phyloP scores from a whole-genome alignment of 306 rosid species.

The Lotus japonicus region DNA sequence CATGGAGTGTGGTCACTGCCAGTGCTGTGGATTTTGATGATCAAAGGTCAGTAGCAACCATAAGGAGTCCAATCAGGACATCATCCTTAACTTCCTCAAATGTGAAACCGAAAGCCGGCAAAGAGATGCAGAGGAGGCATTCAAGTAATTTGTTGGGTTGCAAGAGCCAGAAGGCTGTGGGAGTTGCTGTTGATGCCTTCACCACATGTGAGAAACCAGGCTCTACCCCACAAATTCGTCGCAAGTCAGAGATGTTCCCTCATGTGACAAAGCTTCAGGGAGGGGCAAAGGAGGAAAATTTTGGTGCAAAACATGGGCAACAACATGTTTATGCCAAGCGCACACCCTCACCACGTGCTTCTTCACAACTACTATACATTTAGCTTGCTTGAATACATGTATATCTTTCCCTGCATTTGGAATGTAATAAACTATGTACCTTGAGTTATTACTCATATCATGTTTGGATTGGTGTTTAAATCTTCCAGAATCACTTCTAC shows the following conservation, averaged over 20 bases:
- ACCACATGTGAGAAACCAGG: conserved; percentile 30
- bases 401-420: background rate
- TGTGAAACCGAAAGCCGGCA: conserved; percentile 28
- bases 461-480: no score
- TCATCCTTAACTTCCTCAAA: conserved; percentile 13
- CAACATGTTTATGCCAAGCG: conserved; percentile 36
- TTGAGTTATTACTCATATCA: conserved; percentile 18
- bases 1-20: conserved; percentile 90
- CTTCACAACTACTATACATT: conserved; percentile 46
- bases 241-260: conserved; percentile 31
- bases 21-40: conserved; percentile 85
- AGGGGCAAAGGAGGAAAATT: conserved; percentile 40
- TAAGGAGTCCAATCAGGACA: conserved; percentile 34
- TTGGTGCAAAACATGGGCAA: conserved; percentile 42
- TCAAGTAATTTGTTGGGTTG: conserved; percentile 51
- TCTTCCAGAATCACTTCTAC: no score
- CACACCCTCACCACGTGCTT: conserved; percentile 41
- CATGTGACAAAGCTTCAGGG: conserved; percentile 40
- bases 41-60: conserved; percentile 30
- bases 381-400: conserved; percentile 16
- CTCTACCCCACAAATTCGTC: conserved; percentile 7
- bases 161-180: conserved; percentile 69
- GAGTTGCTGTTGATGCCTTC: conserved; percentile 55
- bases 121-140: conserved; percentile 34
- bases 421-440: conserved; percentile 15